phyloP scores from a whole-genome alignment of 1,284 basidiomycete species.

The Ganoderma sinense region DNA sequence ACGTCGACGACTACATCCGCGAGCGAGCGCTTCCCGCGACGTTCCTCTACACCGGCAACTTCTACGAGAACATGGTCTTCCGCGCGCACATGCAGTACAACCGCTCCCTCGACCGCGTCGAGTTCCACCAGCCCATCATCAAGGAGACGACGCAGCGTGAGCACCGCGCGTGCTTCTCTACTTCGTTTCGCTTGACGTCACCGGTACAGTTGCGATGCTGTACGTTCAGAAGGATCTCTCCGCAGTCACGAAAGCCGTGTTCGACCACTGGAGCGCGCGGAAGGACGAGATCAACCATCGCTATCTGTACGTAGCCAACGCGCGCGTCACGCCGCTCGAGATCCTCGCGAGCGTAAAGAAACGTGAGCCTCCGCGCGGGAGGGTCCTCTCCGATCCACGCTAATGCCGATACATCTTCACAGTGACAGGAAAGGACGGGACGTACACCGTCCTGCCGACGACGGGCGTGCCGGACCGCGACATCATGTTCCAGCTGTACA shows the following conservation, averaged over 20 bases:
- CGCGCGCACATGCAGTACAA: constrained; percentile 34
- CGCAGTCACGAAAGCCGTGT: constrained; percentile 32
- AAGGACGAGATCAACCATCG: constrained; percentile 29
- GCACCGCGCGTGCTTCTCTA: neutral
- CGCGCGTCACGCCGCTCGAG: constrained; percentile 30
- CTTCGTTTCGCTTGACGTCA: neutral
- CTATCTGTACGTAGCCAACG: constrained; percentile 31
- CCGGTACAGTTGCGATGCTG: constrained; percentile 33
- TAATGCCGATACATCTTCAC: no score
- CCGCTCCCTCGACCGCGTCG: constrained; percentile 28
- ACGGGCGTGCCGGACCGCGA: constrained; percentile 35
- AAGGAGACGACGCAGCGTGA: constrained; percentile 31
- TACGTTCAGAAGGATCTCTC: constrained; percentile 35
- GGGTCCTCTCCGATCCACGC: no score
- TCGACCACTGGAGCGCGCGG: constrained; percentile 30
- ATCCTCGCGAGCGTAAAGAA: constrained; percentile 30
- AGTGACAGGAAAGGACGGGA: constrained; percentile 33
- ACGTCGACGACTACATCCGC: constrained; percentile 33
- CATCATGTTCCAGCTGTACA: constrained; percentile 37
- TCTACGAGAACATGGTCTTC: constrained; percentile 37
- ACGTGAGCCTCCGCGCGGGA: no score
- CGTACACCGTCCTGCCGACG: constrained; percentile 28
- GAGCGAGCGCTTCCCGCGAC: constrained; percentile 29
- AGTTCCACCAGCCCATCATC: constrained; percentile 34
- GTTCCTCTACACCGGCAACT: constrained; percentile 34